Evolutionary conservation across 345 rosid species (phyloP).

Genomic region (Lepidium aucheri): DNA sequence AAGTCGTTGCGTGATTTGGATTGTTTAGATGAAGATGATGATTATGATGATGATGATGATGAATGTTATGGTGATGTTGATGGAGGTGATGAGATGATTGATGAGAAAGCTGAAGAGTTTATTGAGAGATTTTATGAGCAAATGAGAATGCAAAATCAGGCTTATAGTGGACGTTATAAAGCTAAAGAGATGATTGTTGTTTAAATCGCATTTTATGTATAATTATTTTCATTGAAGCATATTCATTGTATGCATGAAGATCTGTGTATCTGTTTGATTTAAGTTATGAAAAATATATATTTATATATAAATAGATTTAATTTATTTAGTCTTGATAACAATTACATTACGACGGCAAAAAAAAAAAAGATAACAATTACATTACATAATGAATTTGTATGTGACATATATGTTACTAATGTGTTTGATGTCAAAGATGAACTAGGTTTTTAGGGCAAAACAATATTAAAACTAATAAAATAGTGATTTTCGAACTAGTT

Average conservation of each 20-base stretch:
- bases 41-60: conserved; percentile 7
- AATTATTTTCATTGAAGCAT: not conserved
- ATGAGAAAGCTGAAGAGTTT: conserved; percentile 64
- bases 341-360: too few species aligned
- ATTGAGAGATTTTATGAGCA: conserved; percentile 53
- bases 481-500: too few species aligned
- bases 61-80: conserved; percentile 3
- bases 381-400: too few species aligned
- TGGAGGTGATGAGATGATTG: conserved; percentile 62
- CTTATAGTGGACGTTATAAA: conserved; percentile 18
- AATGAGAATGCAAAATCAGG: conserved; percentile 41
- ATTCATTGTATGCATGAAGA: not conserved
- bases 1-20: conserved; percentile 27
- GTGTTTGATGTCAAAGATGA: too few species aligned
- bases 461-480: too few species aligned
- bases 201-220: not conserved
- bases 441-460: too few species aligned
- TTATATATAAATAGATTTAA: too few species aligned
- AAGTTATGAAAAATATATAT: too few species aligned
- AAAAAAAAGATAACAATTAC: too few species aligned
- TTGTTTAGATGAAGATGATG: conserved; percentile 14
- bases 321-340: too few species aligned
- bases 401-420: too few species aligned
- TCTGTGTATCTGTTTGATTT: not conserved
- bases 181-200: conserved; percentile 1